Conservation (phyloP, 371 early-diverging fungal genomes). For the Mortierella sp. region DNA sequence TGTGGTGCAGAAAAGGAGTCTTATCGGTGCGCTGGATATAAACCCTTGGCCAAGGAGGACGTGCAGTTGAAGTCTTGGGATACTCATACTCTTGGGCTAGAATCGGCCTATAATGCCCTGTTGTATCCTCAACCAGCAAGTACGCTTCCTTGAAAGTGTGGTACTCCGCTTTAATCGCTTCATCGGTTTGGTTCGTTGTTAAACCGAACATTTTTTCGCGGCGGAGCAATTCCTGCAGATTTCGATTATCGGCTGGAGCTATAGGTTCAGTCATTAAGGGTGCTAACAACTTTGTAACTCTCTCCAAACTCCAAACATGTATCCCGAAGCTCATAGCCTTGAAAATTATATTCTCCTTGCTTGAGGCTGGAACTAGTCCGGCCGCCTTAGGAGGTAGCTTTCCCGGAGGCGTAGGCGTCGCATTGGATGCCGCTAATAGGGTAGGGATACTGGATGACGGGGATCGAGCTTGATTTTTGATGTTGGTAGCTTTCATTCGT, state of each 20-base stretch:
- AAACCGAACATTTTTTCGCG: conserved; percentile 38
- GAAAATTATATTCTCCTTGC: conserved; percentile 27
- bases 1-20: conserved; percentile 19
- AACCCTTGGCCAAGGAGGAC: conserved; percentile 26
- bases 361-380: not conserved
- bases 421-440: not conserved
- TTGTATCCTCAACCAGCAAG: conserved; percentile 39
- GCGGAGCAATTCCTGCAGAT: conserved; percentile 33
- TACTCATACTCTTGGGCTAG: conserved; percentile 32
- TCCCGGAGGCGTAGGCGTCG: not conserved
- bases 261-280: conserved; percentile 17
- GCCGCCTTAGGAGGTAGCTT: conserved; percentile 6
- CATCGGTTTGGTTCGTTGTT: conserved; percentile 32
- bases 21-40: conserved; percentile 15
- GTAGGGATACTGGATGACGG: not conserved
- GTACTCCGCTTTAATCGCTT: conserved; percentile 23
- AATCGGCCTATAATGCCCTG: conserved; percentile 31
- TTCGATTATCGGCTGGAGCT: conserved; percentile 13
- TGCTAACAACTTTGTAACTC: conserved; percentile 6
- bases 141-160: conserved; percentile 28
- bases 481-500: conserved; percentile 2
- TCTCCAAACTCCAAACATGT: conserved; percentile 34
- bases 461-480: not conserved
- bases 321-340: conserved; percentile 37
- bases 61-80: not conserved